Percentiles rank a stretch among this genome's conserved stretches.
Conservation (phyloP, 2,329 filamentous ascomycete genomes). For the Trichoderma sp. region DNA sequence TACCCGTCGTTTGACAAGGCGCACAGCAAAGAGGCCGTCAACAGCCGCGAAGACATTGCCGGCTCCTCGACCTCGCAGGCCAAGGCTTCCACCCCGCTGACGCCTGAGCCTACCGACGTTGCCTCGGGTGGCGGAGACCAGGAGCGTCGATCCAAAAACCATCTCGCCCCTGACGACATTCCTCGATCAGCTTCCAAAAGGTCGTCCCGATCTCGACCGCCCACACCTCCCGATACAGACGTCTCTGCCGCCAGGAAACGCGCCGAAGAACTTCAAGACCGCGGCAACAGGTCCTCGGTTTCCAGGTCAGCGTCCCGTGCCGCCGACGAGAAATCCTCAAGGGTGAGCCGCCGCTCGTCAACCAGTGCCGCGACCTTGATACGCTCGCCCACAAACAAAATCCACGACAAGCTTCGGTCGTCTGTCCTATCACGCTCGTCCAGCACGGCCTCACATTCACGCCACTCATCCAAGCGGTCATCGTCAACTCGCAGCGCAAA, state of each 20-base stretch:
- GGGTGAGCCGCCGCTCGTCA: conserved; percentile 55
- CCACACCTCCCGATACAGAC: conserved; percentile 66
- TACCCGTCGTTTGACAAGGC: conserved; percentile 88
- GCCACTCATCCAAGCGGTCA: conserved; percentile 40
- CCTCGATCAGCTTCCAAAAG: conserved; percentile 44
- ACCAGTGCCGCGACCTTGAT: conserved; percentile 62
- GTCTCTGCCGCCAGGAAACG: conserved; percentile 48
- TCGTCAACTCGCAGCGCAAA: conserved; percentile 41
- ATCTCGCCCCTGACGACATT: conserved; percentile 38
- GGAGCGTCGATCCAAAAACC: conserved; percentile 49
- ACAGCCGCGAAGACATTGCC: conserved; percentile 57
- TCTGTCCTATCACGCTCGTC: conserved; percentile 39
- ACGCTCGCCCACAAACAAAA: conserved; percentile 40
- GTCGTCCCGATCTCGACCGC: conserved; percentile 54
- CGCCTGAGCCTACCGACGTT: conserved; percentile 72
- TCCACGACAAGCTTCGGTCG: conserved; percentile 41
- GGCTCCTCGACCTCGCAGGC: conserved; percentile 34
- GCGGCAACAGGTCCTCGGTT: conserved; percentile 39
- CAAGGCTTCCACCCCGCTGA: conserved; percentile 47
- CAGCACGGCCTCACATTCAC: conserved; percentile 38
- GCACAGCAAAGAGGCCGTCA: conserved; percentile 84
- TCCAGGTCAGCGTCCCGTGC: conserved; percentile 49
- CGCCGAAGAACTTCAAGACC: conserved; percentile 36
- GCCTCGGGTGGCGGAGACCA: conserved; percentile 56
- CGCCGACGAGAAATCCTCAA: conserved; percentile 52